Evolutionary conservation across 163 green algal genomes (phyloP).

Genomic region (Prototheca cutis): DNA sequence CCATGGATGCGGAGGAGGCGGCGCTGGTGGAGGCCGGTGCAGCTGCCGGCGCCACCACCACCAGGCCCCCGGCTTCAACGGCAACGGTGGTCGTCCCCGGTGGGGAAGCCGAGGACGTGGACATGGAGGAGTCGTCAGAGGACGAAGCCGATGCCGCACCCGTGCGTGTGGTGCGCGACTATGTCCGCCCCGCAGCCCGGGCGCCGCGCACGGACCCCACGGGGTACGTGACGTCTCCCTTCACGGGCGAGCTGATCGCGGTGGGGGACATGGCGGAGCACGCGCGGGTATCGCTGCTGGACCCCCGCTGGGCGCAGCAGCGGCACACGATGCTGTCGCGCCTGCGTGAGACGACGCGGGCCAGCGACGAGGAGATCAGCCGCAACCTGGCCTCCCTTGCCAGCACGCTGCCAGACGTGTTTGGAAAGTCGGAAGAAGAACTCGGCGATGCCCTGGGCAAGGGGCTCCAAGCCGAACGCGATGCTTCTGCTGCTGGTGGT

Average conservation of each 20-base stretch:
- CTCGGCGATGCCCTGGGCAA: not conserved
- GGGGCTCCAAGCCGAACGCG: not conserved
- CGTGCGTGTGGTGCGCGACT: constrained; percentile 67
- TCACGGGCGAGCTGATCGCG: constrained; percentile 92
- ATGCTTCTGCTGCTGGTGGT: not conserved
- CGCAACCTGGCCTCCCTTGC: constrained; percentile 83
- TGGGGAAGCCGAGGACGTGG: constrained; percentile 29
- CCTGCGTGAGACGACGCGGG: constrained; percentile 67
- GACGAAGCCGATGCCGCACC: constrained; percentile 37
- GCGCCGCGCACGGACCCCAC: constrained; percentile 26
- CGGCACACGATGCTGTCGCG: constrained; percentile 89
- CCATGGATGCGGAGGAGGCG: constrained; percentile 73
- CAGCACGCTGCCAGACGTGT: constrained; percentile 73
- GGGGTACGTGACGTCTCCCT: constrained; percentile 89
- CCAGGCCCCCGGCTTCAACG: not conserved
- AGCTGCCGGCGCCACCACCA: constrained; percentile 27
- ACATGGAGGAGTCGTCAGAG: constrained; percentile 18
- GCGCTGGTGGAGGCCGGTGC: constrained; percentile 48
- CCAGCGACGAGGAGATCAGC: constrained; percentile 85
- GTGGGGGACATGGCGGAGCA: constrained; percentile 92
- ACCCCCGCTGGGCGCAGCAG: constrained; percentile 87
- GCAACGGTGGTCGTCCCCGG: not conserved
- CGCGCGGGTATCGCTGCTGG: constrained; percentile 86
- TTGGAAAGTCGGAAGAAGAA: constrained; percentile 29
- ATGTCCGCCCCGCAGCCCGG: constrained; percentile 26